Percentiles rank a stretch among this genome's conserved stretches.
phyloP scores from a whole-genome alignment of 208 protist genomes.

The Balamuthia mandrillaris region DNA sequence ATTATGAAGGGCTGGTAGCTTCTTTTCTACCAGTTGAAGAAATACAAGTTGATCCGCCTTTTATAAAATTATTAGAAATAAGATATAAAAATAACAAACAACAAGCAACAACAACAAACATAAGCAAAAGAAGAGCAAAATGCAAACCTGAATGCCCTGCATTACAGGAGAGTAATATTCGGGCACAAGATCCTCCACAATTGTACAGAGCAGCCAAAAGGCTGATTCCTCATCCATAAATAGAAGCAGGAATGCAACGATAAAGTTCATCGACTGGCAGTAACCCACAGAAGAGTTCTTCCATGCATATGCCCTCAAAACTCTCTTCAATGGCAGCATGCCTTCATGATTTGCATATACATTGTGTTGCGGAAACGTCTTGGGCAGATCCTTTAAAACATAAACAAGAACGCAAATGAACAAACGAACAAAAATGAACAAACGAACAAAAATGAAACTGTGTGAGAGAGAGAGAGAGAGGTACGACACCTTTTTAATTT shows the following conservation, averaged over 20 bases:
- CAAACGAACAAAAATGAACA: background rate
- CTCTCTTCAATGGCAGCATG: background rate
- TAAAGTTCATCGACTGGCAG: constrained; percentile 8
- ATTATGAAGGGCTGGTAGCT: no score
- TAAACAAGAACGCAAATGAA: background rate
- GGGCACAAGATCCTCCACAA: no score
- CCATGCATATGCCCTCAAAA: constrained; percentile 15
- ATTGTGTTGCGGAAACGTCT: constrained; percentile 15
- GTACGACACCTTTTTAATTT: background rate
- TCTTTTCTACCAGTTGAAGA: no score
- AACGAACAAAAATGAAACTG: no score
- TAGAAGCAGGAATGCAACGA: background rate
- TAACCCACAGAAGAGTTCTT: constrained; percentile 34
- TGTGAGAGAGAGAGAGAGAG: no score
- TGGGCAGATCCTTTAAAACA: background rate
- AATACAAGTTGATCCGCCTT: no score
- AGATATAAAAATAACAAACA: no score
- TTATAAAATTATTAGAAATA: no score
- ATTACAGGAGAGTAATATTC: no score
- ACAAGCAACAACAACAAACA: no score
- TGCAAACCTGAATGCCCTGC: no score
- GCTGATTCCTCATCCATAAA: constrained; percentile 22
- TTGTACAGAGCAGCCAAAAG: background rate
- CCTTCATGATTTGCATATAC: constrained; percentile 18
- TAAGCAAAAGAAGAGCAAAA: no score